These are phyloP conservation scores for Allium sativum DNA, from an alignment of 106 monocot genomes.

Conservation along the genomic window DNA sequence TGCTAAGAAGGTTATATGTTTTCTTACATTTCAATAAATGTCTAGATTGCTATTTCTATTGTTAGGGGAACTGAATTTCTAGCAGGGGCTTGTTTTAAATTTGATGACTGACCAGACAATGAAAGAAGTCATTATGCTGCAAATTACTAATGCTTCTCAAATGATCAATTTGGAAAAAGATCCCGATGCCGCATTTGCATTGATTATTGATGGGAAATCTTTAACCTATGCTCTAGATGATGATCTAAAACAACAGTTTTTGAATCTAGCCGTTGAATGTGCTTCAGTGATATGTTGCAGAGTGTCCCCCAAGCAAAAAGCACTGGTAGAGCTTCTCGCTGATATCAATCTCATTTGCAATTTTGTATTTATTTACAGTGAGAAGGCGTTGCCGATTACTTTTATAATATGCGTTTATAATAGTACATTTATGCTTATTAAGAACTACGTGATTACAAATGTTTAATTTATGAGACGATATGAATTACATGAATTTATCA, in stretches of 20 bases:
- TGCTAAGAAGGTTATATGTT: slow-evolving; percentile 21
- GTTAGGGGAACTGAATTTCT: slow-evolving; percentile 12
- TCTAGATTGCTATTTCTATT: not conserved
- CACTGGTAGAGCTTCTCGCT: slow-evolving; percentile 27
- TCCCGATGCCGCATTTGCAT: slow-evolving; percentile 71
- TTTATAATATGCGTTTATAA: too few relatives aligned
- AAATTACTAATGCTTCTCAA: slow-evolving; percentile 59
- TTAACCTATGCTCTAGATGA: slow-evolving; percentile 68
- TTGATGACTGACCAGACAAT: slow-evolving; percentile 31
- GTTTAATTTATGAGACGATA: too few relatives aligned
- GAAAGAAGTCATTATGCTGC: slow-evolving; percentile 48
- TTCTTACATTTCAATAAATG: not conserved
- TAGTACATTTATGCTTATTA: too few relatives aligned
- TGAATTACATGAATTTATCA: too few relatives aligned
- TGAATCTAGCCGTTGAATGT: slow-evolving; percentile 57
- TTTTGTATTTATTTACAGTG: too few relatives aligned
- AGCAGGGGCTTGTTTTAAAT: slow-evolving; percentile 18
- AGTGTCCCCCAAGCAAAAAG: slow-evolving; percentile 81
- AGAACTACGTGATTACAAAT: too few relatives aligned
- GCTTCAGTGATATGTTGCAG: slow-evolving; percentile 87
- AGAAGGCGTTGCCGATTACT: too few relatives aligned
- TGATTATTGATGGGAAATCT: slow-evolving; percentile 83
- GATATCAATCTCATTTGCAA: too few relatives aligned
- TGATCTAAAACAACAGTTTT: slow-evolving; percentile 53
- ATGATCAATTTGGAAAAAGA: slow-evolving; percentile 61